Evolutionary conservation across 495 filamentous ascomycete species (phyloP).

Genomic region (Eremomyces bilateralis): DNA sequence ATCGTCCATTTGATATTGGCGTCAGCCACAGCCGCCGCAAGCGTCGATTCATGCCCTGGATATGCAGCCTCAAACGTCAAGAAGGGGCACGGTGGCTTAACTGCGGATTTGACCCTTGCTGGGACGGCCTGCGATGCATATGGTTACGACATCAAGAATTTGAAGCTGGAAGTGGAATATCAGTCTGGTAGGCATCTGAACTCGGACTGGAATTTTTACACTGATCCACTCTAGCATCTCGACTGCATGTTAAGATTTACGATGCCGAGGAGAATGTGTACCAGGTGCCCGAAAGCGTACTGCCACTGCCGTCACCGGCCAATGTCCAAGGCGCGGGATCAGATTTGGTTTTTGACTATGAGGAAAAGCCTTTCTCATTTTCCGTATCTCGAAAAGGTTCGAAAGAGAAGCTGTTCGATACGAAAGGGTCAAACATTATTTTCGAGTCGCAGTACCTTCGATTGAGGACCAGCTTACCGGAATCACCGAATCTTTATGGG

Average conservation of each 20-base stretch:
- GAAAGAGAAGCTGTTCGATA: constrained; percentile 61
- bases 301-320: constrained; percentile 32
- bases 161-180: constrained; percentile 10
- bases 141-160: constrained; percentile 7
- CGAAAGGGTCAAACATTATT: constrained; percentile 41
- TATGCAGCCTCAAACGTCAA: constrained; percentile 6
- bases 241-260: constrained; percentile 67
- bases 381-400: constrained; percentile 36
- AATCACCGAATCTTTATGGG: constrained; percentile 52
- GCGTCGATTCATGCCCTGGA: constrained; percentile 5
- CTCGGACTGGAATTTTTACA: constrained; percentile 2
- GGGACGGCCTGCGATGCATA: constrained; percentile 11
- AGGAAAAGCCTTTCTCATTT: constrained; percentile 51
- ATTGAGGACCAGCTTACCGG: constrained; percentile 44
- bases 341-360: constrained; percentile 41
- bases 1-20: too few species aligned
- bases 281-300: constrained; percentile 48
- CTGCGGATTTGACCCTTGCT: constrained; percentile 10
- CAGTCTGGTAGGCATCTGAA: constrained; percentile 8
- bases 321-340: constrained; percentile 17
- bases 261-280: constrained; percentile 50
- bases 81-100: not conserved
- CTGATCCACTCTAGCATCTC: constrained; percentile 31
- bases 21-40: too few species aligned
- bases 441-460: constrained; percentile 66